Conservation (phyloP, 352 stramenopile genomes). For the Thraustochytrium aureum region DNA sequence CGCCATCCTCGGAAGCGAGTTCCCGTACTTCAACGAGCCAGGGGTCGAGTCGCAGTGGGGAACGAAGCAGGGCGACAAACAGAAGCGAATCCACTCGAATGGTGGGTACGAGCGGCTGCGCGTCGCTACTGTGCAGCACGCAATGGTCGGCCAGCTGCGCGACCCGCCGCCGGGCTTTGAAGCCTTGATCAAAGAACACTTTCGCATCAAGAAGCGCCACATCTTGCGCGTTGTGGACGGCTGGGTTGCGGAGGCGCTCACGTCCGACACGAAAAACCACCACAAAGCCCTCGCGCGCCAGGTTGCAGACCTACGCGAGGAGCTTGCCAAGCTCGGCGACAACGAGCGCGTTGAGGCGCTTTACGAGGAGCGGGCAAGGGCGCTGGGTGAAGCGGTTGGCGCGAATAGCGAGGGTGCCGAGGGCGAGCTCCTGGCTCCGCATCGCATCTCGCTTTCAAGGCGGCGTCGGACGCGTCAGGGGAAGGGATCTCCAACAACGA, state of each 20-base stretch:
- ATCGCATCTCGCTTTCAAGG: no score
- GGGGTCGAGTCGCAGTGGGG: conserved; percentile 52
- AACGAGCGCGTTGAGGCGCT: conserved; percentile 7
- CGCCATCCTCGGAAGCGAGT: conserved; percentile 52
- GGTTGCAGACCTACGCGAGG: conserved; percentile 14
- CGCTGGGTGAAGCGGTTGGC: no score
- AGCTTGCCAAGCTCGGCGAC: conserved; percentile 45
- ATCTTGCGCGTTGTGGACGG: conserved; percentile 24
- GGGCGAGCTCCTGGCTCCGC: no score
- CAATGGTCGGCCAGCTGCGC: conserved; percentile 56
- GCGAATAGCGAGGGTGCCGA: no score
- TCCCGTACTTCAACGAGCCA: conserved; percentile 60
- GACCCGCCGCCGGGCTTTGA: conserved; percentile 58
- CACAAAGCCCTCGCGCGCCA: conserved; percentile 1
- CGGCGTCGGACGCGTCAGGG: no score
- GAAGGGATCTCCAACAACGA: no score
- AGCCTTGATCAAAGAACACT: conserved; percentile 57
- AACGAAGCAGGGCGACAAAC: conserved; percentile 35
- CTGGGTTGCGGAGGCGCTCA: conserved; percentile 50
- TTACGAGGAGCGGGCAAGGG: no score
- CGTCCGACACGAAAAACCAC: conserved; percentile 49
- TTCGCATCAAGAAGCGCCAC: conserved; percentile 53
- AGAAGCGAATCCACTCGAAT: conserved; percentile 51
- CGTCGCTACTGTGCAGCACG: conserved; percentile 54
- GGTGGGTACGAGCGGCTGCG: conserved; percentile 55